These are phyloP conservation scores for Globisporangium mamillatum DNA, from an alignment of 352 stramenopile genomes.

Conservation along the genomic window DNA sequence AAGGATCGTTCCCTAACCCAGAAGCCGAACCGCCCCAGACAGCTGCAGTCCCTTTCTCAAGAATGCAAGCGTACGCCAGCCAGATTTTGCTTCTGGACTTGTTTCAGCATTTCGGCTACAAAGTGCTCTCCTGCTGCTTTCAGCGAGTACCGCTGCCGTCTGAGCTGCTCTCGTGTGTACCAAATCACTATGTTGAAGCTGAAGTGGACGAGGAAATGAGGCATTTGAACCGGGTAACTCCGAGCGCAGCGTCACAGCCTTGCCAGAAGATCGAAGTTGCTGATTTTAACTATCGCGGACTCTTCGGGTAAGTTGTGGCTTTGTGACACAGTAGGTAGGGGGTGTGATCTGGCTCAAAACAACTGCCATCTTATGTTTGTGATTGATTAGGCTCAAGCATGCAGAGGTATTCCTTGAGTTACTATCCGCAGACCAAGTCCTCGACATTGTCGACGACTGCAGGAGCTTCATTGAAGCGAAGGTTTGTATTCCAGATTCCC, in stretches of 20 bases:
- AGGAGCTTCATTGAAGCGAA: constrained; percentile 36
- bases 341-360: not conserved
- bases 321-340: not conserved
- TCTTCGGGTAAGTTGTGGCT: constrained; percentile 12
- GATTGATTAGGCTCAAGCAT: constrained; percentile 18
- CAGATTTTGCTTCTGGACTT: constrained; percentile 50
- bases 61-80: constrained; percentile 48
- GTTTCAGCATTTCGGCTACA: constrained; percentile 58
- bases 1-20: constrained; percentile 14
- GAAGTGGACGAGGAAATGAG: constrained; percentile 5
- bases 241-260: constrained; percentile 20
- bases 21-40: constrained; percentile 19
- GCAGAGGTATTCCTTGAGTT: constrained; percentile 26
- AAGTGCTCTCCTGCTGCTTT: constrained; percentile 36
- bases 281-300: not conserved
- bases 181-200: constrained; percentile 24
- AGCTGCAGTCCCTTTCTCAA: constrained; percentile 21
- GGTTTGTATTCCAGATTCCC: constrained; percentile 18
- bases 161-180: constrained; percentile 21
- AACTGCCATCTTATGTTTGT: not conserved
- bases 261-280: not conserved
- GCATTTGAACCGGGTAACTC: constrained; percentile 10
- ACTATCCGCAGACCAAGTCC: constrained; percentile 25
- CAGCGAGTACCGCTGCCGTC: constrained; percentile 31
- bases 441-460: constrained; percentile 33